Conservation (phyloP, 1,284 basidiomycete genomes). For the Cryptococcus sp. region DNA sequence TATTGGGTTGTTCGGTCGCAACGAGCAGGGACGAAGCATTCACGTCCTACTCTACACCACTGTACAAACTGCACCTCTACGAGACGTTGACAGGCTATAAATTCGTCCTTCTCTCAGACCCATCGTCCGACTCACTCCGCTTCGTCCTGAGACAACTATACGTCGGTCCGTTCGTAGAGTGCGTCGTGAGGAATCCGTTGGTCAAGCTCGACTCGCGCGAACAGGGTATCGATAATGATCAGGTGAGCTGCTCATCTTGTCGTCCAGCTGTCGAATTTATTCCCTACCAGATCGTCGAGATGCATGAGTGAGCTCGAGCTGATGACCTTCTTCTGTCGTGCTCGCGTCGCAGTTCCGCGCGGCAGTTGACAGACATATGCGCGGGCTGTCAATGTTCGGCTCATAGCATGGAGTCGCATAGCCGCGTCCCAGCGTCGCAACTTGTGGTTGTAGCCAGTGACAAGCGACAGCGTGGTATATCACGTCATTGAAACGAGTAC, state of each 20-base stretch:
- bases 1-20: background rate
- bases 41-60: conserved; percentile 83
- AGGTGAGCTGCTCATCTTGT: conserved; percentile 34
- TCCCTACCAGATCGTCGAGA: background rate
- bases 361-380: conserved; percentile 74
- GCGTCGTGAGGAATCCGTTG: conserved; percentile 88
- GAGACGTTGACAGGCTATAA: conserved; percentile 93
- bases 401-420: conserved; percentile 18
- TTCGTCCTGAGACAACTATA: conserved; percentile 86
- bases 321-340: conserved; percentile 2
- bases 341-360: conserved; percentile 69
- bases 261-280: background rate
- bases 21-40: conserved; percentile 78
- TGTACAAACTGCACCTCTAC: conserved; percentile 91
- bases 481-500: background rate
- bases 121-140: conserved; percentile 75
- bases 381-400: conserved; percentile 51
- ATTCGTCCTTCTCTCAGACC: conserved; percentile 91
- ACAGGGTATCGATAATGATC: conserved; percentile 84
- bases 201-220: conserved; percentile 75
- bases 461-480: background rate
- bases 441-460: background rate
- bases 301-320: background rate
- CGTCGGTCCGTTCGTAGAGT: conserved; percentile 89
- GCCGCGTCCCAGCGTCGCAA: background rate